Base-by-base conservation (phyloP, 208 protist genomes). In the Strigomonas culicis region DNA sequence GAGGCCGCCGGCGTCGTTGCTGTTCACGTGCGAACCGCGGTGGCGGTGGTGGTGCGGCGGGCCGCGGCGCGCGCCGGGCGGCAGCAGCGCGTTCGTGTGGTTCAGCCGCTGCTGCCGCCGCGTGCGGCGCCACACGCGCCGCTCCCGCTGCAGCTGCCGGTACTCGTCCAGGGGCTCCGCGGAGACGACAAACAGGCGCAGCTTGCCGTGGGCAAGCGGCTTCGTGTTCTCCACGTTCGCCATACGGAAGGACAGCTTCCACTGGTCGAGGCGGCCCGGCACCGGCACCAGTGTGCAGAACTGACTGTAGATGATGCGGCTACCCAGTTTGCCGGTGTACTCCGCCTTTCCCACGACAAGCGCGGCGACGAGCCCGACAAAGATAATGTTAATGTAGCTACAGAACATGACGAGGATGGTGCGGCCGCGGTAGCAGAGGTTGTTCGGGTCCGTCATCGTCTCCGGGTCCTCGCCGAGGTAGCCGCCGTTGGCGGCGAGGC, bases 271-370 rank as follows among this genome's bases (percentile, higher is more conserved):
- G 7, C 72, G 63, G 17, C 75, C 77, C 1, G 76, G 86, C 2
- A 84, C 60, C 28, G 68, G 63, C 13, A 75, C 70, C 22, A 94
- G 70, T 2, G 85, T 82, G 59, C 84, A 92, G 73, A 86, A 91
- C 39, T 88, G 78, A 67, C 81, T 90, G 63, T 92, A 94, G 47
- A 92, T 79, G 52, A 94, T 84, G 62, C 88, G 84, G 59, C 82
- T 79, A 22, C 79, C 72, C 1, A 94, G 60, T 32, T 77, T 80
- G 27, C 71, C 79, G 3, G 77, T 81, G 70, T 79, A 80, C 70
- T 80, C 75, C n/a, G 84, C 85, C 80, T 92, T 92, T 1, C 85
- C 74, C n/a, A 94, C 85, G 17, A 94, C 75, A 8, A 92, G 66
- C n/a, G 88, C 81, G 10, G 85, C 88, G 31, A 94, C 84, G 22